A percentile compares a stretch with the other conserved stretches of the same genome.
phyloP scores from a whole-genome alignment of 768 basidiomycete genomes.

The Tylopilus vinaceipallidus region DNA sequence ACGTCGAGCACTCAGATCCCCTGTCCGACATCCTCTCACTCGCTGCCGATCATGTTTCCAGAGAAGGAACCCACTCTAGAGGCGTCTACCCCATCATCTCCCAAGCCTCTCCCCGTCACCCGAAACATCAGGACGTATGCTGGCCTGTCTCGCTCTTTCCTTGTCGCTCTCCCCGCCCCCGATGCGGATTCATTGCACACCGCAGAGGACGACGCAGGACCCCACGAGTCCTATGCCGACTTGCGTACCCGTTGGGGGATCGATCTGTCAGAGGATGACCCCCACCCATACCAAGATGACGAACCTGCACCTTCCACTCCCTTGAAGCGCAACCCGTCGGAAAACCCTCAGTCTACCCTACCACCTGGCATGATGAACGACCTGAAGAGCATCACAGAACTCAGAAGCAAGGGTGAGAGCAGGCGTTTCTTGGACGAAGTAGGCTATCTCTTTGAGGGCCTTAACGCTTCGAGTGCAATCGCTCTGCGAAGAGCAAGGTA shows the following conservation, averaged over 20 bases:
- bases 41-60: constrained; percentile 15
- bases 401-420: constrained; percentile 77
- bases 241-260: constrained; percentile 80
- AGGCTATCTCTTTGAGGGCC: constrained; percentile 82
- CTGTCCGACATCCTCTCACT: constrained; percentile 27
- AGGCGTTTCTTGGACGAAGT: constrained; percentile 81
- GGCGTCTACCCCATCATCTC: constrained; percentile 26
- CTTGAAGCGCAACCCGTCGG: constrained; percentile 27
- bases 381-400: constrained; percentile 75
- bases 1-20: constrained; percentile 2
- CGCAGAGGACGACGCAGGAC: constrained; percentile 48
- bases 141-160: constrained; percentile 77
- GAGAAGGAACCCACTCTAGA: constrained; percentile 28
- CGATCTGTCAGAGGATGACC: constrained; percentile 75
- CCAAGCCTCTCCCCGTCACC: constrained; percentile 21
- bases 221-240: constrained; percentile 73
- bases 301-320: not conserved
- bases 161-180: constrained; percentile 54
- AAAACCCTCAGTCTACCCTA: constrained; percentile 40
- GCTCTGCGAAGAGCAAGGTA: constrained; percentile 70
- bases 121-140: constrained; percentile 65
- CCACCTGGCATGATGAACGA: constrained; percentile 67
- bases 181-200: constrained; percentile 24
- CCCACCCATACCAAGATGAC: constrained; percentile 33
- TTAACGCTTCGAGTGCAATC: constrained; percentile 50